phyloP scores from a whole-genome alignment of 192 early-diverging fungal species.

The Phycomyces blakesleeanus region DNA sequence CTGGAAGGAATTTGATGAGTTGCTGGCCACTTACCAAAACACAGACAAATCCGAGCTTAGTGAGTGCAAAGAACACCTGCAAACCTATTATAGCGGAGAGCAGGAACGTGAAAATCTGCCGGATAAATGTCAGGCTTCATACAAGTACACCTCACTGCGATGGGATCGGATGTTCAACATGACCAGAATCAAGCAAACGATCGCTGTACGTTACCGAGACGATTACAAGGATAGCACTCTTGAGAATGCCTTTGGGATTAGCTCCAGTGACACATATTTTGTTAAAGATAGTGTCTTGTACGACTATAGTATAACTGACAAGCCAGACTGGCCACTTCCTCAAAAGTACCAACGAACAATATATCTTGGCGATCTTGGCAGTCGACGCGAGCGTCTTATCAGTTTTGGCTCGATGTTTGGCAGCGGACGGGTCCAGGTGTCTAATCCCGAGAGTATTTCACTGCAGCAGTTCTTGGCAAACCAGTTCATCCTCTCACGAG shows the following conservation, averaged over 20 bases:
- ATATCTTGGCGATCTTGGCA: slow-evolving; percentile 24
- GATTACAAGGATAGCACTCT: slow-evolving; percentile 8
- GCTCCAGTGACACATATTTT: slow-evolving; percentile 12
- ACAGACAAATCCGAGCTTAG: neutral
- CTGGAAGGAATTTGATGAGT: slow-evolving; percentile 11
- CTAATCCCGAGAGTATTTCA: slow-evolving; percentile 10
- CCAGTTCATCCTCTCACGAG: slow-evolving; percentile 31
- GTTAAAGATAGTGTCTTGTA: slow-evolving; percentile 8
- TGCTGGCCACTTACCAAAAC: slow-evolving; percentile 9
- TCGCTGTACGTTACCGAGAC: slow-evolving; percentile 9
- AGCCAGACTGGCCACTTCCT: neutral
- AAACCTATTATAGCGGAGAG: neutral
- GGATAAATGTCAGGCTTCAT: neutral
- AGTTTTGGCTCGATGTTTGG: slow-evolving; percentile 44
- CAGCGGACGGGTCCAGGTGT: slow-evolving; percentile 28
- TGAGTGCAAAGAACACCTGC: slow-evolving; percentile 10
- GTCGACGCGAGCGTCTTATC: slow-evolving; percentile 32
- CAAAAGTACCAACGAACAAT: slow-evolving; percentile 19
- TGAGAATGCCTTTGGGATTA: neutral
- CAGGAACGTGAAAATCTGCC: neutral
- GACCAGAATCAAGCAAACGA: neutral
- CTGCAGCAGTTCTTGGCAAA: slow-evolving; percentile 17
- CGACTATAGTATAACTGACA: slow-evolving; percentile 2
- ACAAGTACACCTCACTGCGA: slow-evolving; percentile 14
- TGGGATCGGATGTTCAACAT: slow-evolving; percentile 25